Percentiles rank a stretch among this genome's conserved stretches.
phyloP scores from a whole-genome alignment of 1,284 basidiomycete genomes.

The Rhodotorula sp. region DNA sequence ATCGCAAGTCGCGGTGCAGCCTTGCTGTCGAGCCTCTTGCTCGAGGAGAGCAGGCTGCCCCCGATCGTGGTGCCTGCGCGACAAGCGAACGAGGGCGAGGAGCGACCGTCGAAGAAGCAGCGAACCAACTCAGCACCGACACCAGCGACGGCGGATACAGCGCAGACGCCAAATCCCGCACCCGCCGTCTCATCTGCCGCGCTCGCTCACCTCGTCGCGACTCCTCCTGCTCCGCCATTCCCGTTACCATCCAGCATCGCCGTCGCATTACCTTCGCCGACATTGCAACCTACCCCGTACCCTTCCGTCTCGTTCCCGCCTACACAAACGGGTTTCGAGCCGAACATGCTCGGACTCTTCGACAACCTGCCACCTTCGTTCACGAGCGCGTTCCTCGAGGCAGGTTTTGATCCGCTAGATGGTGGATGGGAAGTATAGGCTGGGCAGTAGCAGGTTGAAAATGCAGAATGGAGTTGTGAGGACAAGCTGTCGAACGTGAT shows the following conservation, averaged over 20 bases:
- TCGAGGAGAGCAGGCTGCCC: constrained; percentile 8
- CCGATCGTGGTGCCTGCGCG: background rate
- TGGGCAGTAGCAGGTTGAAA: constrained; percentile 17
- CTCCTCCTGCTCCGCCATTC: background rate
- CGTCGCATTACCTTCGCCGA: background rate
- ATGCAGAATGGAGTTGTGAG: background rate
- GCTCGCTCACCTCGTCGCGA: background rate
- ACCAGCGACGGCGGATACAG: background rate
- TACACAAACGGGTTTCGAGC: background rate
- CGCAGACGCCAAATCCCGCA: background rate
- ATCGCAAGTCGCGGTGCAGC: constrained; percentile 18
- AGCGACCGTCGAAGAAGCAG: background rate
- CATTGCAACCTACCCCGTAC: fast-evolving
- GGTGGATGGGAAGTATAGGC: background rate
- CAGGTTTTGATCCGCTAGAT: constrained; percentile 12
- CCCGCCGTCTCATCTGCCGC: background rate
- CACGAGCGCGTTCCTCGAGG: constrained; percentile 4
- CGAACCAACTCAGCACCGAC: background rate
- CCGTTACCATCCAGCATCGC: background rate
- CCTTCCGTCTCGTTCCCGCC: background rate
- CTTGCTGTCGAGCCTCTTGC: constrained; percentile 16
- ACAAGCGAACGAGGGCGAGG: background rate
- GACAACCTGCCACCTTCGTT: constrained; percentile 5
- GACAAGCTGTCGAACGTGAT: too few species aligned
- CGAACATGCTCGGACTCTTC: constrained; percentile 1